These are phyloP conservation scores for Ogataea glucozyma DNA, from an alignment of 805 yeast species.

Conservation along the genomic window DNA sequence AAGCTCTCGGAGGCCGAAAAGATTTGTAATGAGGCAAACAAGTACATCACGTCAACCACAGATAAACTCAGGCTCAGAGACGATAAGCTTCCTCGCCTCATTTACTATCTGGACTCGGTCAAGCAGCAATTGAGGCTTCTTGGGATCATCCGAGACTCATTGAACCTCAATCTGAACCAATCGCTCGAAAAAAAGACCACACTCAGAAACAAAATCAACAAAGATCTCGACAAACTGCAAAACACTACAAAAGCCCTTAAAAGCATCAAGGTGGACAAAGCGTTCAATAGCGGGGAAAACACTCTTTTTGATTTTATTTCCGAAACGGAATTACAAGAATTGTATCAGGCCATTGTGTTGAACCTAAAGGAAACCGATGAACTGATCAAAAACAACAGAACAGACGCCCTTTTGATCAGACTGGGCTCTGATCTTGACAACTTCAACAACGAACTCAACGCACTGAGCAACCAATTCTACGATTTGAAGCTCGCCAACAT, in stretches of 20 bases:
- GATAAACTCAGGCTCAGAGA: conserved; percentile 43
- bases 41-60: conserved; percentile 38
- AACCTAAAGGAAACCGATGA: conserved; percentile 33
- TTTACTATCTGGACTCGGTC: conserved; percentile 46
- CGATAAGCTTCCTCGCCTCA: conserved; percentile 42
- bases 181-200: conserved; percentile 27
- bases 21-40: conserved; percentile 53
- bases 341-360: conserved; percentile 34
- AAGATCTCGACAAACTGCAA: conserved; percentile 37
- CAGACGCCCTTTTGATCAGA: conserved; percentile 30
- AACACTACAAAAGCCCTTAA: conserved; percentile 37
- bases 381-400: conserved; percentile 28
- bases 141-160: conserved; percentile 33
- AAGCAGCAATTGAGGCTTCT: conserved; percentile 49
- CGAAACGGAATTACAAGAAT: conserved; percentile 38
- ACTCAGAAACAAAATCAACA: conserved; percentile 25
- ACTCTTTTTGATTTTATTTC: conserved; percentile 51
- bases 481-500: conserved; percentile 28
- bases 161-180: conserved; percentile 30
- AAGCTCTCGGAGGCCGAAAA: conserved; percentile 51
- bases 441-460: conserved; percentile 28
- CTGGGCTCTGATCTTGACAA: conserved; percentile 29
- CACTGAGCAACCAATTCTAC: conserved; percentile 27
- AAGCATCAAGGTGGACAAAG: conserved; percentile 37
- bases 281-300: conserved; percentile 25